These are phyloP conservation scores for Pleurotus djamor DNA, from an alignment of 768 basidiomycete genomes.

Conservation along the genomic window DNA sequence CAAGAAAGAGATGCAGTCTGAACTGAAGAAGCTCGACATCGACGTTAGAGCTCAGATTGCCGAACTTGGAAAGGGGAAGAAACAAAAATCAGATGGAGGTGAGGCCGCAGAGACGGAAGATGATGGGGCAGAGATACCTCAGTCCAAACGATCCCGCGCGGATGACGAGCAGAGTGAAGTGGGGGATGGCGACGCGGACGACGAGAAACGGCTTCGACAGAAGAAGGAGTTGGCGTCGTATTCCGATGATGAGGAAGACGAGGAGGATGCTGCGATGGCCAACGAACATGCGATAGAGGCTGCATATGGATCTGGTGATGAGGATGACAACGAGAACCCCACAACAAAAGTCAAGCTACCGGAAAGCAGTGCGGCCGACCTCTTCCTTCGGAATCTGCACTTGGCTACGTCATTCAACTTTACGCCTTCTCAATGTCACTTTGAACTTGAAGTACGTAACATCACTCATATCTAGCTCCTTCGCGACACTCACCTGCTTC, in stretches of 20 bases:
- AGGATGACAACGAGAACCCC: slow-evolving; percentile 24
- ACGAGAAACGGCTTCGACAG: slow-evolving; percentile 71
- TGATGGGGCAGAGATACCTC: slow-evolving; percentile 35
- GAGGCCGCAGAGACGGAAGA: slow-evolving; percentile 58
- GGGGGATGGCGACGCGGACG: slow-evolving; percentile 82
- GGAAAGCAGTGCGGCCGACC: slow-evolving; percentile 40
- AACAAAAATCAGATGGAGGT: slow-evolving; percentile 38
- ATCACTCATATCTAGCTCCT: not conserved
- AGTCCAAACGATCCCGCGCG: slow-evolving; percentile 42
- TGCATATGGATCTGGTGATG: slow-evolving; percentile 51
- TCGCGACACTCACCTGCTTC: not conserved
- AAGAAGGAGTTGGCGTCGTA: slow-evolving; percentile 75
- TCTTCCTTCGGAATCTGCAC: slow-evolving; percentile 57
- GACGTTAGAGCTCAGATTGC: slow-evolving; percentile 77
- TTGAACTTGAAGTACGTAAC: slow-evolving; percentile 77
- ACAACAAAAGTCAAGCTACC: slow-evolving; percentile 27
- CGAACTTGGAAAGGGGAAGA: slow-evolving; percentile 82
- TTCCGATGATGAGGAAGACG: slow-evolving; percentile 65
- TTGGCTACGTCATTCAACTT: slow-evolving; percentile 77
- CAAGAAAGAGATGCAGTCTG: slow-evolving; percentile 81
- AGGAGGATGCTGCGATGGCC: slow-evolving; percentile 45
- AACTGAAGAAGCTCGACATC: slow-evolving; percentile 83
- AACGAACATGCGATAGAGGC: slow-evolving; percentile 63
- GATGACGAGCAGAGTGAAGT: slow-evolving; percentile 65
- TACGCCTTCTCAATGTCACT: slow-evolving; percentile 61